Evolutionary conservation across 2,329 filamentous ascomycete species (phyloP), one percentile per base, ranked within the genome.

Genomic region (Fusarium tricinctum): DNA sequence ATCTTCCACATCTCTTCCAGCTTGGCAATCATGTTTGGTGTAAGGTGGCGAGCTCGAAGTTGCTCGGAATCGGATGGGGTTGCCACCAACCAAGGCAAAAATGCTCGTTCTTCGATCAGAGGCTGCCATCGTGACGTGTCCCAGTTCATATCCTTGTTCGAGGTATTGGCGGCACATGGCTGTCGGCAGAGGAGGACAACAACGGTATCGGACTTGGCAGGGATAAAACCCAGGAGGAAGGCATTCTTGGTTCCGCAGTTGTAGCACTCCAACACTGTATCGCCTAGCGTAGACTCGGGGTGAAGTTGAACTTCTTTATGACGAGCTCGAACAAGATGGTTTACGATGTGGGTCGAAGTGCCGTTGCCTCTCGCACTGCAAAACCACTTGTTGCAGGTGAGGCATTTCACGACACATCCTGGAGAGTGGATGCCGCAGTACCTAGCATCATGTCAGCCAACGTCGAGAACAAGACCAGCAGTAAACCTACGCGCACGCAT

Each of bases 221-320:
- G 97, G 73, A 99, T 99, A 78, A 99, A 99, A 8, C 96, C 96
- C 28, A 99, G 90, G 35, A 98, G 85, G 74, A 99, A 99, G 48
- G 97, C 95, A 78, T 99, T 99, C 83, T 97, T 98, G n/a, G 93
- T 97, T 46, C 95, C 96, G 80, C 96, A 99, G 81, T 97, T 98
- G 84, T 99, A 99, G 82, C 96, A 99, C 83, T 99, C 96, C 66
- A 99, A 87, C 38, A 97, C 93, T 1, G 96, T 99, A 78, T 99
- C 97, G 68, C 96, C 96, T 13, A 99, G 89, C 9, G 94, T 91
- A 19, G 96, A 98, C 72, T 91, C 90, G 9, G 96, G 95, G 78
- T 99, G 96, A 56, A 99, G 89, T 80, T 97, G 95, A 53, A 99
- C 96, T 82, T 99, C 97, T 85, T 98, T 99, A 84, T 99, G 96